Base-by-base conservation (phyloP, 768 basidiomycete species). In the Psilocybe tampanensis region DNA sequence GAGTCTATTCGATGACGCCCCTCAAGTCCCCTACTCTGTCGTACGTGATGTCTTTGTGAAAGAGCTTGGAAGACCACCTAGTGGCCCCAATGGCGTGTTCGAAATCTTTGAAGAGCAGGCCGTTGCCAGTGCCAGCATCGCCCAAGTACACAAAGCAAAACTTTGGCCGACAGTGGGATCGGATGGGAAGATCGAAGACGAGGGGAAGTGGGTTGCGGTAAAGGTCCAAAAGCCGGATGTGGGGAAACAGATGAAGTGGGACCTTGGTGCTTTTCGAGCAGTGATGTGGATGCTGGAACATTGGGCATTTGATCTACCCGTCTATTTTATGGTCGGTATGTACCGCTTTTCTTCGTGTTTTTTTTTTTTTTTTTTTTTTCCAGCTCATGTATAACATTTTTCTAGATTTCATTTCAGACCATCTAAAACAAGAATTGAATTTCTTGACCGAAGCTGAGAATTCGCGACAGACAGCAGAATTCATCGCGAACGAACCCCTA, bases 201-300 rank as follows among this genome's bases (percentile, higher is more conserved):
- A 76, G 54, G 79, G 75, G 29, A 75, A 81, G 33, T 89, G 88
- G 83, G 94, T 98, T 1, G 95, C 95, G 0, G 95, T 98, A 59
- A 98, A 98, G 74, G 79, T 92, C 19, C 94, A 97, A 75, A 96
- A 95, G 65, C 94, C 93, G 2, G 89, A 86, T 32, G 92, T 98
- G 6, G 80, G 80, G 49, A 91, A 83, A 62, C 95, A 97, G 74
- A 88, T 90, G 75, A 86, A 91, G 60, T 93, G 88, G 84, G 92
- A 94, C 66, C 74, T 94, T 12, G 86, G 79, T 26, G 85, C 82
- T 2, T 91, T 85, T 66, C 74, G 83, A n/a, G 61, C 76, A 3
- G 88, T 89, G 2, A 90, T 90, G 87, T 90, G 88, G 88, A 77
- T 86, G 66, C 90, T 88, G 60, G 86, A 90, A 62, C 76, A 86